phyloP scores from a whole-genome alignment of 2,329 filamentous ascomycete species.

The Fusarium sp. region DNA sequence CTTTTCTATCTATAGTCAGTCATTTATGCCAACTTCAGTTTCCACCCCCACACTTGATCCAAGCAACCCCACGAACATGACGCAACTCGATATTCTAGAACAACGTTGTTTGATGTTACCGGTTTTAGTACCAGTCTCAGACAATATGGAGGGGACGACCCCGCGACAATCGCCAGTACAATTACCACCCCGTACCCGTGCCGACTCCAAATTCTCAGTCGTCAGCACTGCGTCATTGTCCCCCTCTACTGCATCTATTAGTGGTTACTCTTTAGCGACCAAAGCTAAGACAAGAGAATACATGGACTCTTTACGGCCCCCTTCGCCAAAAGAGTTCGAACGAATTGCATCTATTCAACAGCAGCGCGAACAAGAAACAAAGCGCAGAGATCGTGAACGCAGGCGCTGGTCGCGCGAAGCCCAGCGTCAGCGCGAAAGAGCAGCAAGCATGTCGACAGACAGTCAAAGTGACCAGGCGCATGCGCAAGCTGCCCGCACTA shows the following conservation, averaged over 20 bases:
- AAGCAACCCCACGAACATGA: slow-evolving; percentile 38
- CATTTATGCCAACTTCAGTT: slow-evolving; percentile 9
- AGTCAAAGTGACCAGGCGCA: slow-evolving; percentile 47
- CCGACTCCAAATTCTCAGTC: slow-evolving; percentile 30
- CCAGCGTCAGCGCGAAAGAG: slow-evolving; percentile 39
- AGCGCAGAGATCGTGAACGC: slow-evolving; percentile 54
- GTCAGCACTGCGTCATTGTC: slow-evolving; percentile 33
- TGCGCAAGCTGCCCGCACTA: slow-evolving; percentile 64
- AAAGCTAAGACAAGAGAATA: slow-evolving; percentile 55
- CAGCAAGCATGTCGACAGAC: slow-evolving; percentile 16
- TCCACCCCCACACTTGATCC: slow-evolving; percentile 12
- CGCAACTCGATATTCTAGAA: slow-evolving; percentile 43
- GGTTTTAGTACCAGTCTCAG: slow-evolving; percentile 26
- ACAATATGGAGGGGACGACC: slow-evolving; percentile 22
- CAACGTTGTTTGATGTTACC: slow-evolving; percentile 26
- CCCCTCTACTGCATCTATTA: neutral
- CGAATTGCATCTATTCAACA: slow-evolving; percentile 63
- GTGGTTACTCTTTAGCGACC: slow-evolving; percentile 14
- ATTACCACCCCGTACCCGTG: neutral
- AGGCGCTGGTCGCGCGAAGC: slow-evolving; percentile 51
- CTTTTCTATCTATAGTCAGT: neutral
- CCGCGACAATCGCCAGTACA: slow-evolving; percentile 21
- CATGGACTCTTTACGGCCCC: slow-evolving; percentile 62
- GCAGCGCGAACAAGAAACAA: slow-evolving; percentile 57
- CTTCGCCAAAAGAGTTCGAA: slow-evolving; percentile 59